These are phyloP conservation scores for Aspergillus sp. DNA, from an alignment of 2,329 filamentous ascomycete species.

Conservation along the genomic window DNA sequence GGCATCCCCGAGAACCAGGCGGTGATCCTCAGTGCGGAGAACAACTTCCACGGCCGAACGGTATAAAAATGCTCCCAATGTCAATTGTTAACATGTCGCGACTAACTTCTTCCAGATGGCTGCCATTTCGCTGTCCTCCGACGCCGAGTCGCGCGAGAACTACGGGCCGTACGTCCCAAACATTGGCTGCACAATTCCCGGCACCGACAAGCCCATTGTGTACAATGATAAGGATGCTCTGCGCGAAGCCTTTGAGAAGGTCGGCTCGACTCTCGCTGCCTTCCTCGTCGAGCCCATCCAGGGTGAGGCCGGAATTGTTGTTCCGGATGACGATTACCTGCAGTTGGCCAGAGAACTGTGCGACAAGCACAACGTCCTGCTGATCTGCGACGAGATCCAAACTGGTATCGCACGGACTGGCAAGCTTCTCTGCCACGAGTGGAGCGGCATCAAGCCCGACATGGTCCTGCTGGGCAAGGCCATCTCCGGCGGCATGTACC, in stretches of 20 bases:
- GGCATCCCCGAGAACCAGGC: slow-evolving; percentile 81
- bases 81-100: neutral
- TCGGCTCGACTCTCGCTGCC: slow-evolving; percentile 82
- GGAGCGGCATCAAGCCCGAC: slow-evolving; percentile 93
- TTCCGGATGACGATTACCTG: slow-evolving; percentile 88
- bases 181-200: slow-evolving; percentile 74
- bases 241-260: slow-evolving; percentile 72
- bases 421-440: slow-evolving; percentile 89
- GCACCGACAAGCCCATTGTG: slow-evolving; percentile 73
- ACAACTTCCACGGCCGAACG: slow-evolving; percentile 96
- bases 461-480: slow-evolving; percentile 94
- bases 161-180: slow-evolving; percentile 94
- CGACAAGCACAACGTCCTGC: slow-evolving; percentile 89
- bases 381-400: slow-evolving; percentile 99
- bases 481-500: slow-evolving; percentile 97
- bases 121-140: slow-evolving; percentile 91
- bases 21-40: slow-evolving; percentile 75
- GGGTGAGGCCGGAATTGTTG: slow-evolving; percentile 94
- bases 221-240: slow-evolving; percentile 85
- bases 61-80: slow-evolving; percentile 52
- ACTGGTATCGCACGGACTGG: slow-evolving; percentile 95
- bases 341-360: slow-evolving; percentile 77
- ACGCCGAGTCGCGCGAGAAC: slow-evolving; percentile 93
- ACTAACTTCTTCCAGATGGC: slow-evolving; percentile 63
- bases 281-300: slow-evolving; percentile 97